Base-by-base conservation (phyloP, 2,329 filamentous ascomycete genomes). In the Passalora sequoiae region DNA sequence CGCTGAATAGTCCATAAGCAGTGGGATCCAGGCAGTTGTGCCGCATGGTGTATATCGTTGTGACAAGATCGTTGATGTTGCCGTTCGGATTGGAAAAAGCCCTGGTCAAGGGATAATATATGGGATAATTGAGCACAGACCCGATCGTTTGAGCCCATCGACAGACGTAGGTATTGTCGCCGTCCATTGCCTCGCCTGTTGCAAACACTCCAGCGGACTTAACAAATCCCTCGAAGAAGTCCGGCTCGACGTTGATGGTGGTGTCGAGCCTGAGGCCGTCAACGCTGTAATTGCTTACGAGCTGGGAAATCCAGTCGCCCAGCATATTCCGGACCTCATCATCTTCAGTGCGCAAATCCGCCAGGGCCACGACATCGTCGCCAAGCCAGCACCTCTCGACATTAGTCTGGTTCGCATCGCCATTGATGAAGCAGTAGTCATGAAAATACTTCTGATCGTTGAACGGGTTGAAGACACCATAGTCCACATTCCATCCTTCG, bases 401-500 rank as follows among this genome's bases (percentile, higher is more conserved):
- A 27, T 65, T 55, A 9, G 50, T 55, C 28, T 58, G 55, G 57
- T 81, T 63, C 27, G 61, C 57, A 21, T 46, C 36, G 63, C 79
- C 81, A 60, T 82, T 58, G 40, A 78, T 69, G 3, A 58, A 56
- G 62, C 82, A 85, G 55, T 73, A 76, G 1, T 71, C 32, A 58
- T 86, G 80, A 63, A 77, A 86, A 54, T 80, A 80, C 17, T 69
- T 70, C 13, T 69, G 46, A 20, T 74, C 64, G 60, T 82, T 73
- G 55, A 82, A 78, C 6, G 77, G 73, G 16, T 69, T 63, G 32
- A 75, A 72, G 12, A 63, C 56, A 45, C 65, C 68, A 56, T 80
- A 82, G 59, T 80, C 71, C 28, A 81, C 70, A 4, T 66, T 64
- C 21, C 51, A 46, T 1, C 64, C 61, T n/a, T 66, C 61, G 17